Conservation (phyloP, 2,329 filamentous ascomycete species). For the Neocucurbitaria cava region DNA sequence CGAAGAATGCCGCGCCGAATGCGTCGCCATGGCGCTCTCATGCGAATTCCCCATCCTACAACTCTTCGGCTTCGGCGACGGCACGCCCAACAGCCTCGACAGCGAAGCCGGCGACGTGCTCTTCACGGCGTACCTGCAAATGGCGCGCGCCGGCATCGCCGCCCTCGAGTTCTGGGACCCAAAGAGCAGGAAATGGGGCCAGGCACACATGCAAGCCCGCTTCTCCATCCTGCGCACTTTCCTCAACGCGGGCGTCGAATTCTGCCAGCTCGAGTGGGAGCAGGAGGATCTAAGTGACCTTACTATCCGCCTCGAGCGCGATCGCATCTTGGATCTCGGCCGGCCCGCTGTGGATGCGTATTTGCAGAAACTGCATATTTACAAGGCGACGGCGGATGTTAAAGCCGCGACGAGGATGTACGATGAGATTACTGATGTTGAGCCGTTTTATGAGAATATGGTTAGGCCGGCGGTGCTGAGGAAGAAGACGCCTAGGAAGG, state of each 20-base stretch:
- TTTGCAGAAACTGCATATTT: constrained; percentile 89
- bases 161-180: constrained; percentile 96
- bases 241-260: constrained; percentile 83
- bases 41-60: constrained; percentile 89
- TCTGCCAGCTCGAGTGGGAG: constrained; percentile 81
- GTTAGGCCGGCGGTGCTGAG: constrained; percentile 77
- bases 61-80: constrained; percentile 91
- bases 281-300: constrained; percentile 79
- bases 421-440: constrained; percentile 81
- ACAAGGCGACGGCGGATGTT: constrained; percentile 88
- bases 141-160: constrained; percentile 90
- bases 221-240: constrained; percentile 88
- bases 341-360: constrained; percentile 84
- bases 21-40: constrained; percentile 88
- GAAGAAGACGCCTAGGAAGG: constrained; percentile 83
- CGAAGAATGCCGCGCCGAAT: constrained; percentile 93
- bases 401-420: constrained; percentile 81
- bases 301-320: constrained; percentile 81
- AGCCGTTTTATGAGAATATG: constrained; percentile 83
- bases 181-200: constrained; percentile 88
- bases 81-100: constrained; percentile 73
- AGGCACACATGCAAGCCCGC: constrained; percentile 84
- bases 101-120: constrained; percentile 84
- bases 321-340: constrained; percentile 84
- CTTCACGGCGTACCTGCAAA: constrained; percentile 86